Conservation (phyloP, 73 alveolate species). For the Paramecium biaurelia region DNA sequence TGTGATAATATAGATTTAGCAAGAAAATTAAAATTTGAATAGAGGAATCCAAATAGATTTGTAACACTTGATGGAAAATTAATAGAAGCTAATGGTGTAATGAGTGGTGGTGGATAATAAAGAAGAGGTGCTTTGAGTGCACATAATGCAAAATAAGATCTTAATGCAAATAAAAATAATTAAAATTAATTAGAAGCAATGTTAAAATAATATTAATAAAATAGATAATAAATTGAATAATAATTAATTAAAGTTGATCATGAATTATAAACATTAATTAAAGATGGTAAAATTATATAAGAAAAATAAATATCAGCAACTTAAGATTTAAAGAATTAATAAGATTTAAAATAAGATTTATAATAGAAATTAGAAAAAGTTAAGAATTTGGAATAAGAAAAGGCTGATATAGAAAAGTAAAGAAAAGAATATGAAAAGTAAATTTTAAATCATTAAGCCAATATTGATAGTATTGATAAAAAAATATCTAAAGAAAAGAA, state of each 20-base stretch:
- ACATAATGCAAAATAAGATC: conserved; percentile 65
- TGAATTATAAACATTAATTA: conserved; percentile 4
- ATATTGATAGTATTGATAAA: conserved; percentile 66
- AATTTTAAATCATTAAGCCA: conserved; percentile 21
- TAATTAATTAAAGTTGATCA: neutral
- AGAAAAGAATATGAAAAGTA: conserved; percentile 55
- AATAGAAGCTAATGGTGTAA: conserved; percentile 87
- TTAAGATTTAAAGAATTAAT: conserved; percentile 55
- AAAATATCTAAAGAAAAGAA: conserved; percentile 54
- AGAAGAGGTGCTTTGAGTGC: conserved; percentile 72
- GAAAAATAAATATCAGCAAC: conserved; percentile 51
- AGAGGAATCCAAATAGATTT: conserved; percentile 70
- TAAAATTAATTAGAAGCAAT: conserved; percentile 70
- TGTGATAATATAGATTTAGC: conserved; percentile 79
- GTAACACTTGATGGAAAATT: conserved; percentile 91
- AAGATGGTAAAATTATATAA: conserved; percentile 23
- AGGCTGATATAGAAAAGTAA: conserved; percentile 62
- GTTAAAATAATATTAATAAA: neutral
- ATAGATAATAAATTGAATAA: neutral
- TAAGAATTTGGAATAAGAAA: conserved; percentile 71
- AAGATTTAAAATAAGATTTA: conserved; percentile 68
- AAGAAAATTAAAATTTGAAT: conserved; percentile 82
- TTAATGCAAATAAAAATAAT: conserved; percentile 36
- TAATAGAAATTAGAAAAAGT: conserved; percentile 61
- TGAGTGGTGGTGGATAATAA: conserved; percentile 95